Conservation (phyloP, 176 grass and related monocot species). For the Stipa capillata region DNA sequence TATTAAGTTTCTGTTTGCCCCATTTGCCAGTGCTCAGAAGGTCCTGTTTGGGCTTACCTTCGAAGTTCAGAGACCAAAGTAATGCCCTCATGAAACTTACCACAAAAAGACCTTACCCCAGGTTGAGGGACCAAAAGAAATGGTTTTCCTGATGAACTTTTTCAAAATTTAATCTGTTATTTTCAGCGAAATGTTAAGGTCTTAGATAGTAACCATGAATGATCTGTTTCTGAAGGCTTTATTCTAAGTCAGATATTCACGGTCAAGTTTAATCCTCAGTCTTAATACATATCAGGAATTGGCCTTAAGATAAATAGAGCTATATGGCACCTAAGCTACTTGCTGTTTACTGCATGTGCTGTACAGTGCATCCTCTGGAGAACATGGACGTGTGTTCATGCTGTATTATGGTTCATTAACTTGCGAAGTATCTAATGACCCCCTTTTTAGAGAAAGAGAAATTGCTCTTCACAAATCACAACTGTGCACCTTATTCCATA, state of each 20-base stretch:
- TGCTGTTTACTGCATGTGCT: background rate
- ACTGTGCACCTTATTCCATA: background rate
- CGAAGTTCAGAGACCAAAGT: conserved; percentile 9
- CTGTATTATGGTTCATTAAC: background rate
- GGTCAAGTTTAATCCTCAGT: background rate
- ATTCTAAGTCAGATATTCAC: background rate
- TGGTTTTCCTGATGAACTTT: background rate
- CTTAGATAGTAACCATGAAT: background rate
- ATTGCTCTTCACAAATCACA: background rate
- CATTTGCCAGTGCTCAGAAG: background rate
- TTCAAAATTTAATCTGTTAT: background rate
- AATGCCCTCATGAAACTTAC: background rate
- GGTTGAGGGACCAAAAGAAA: background rate
- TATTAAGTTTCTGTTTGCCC: background rate
- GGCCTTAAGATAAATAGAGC: background rate
- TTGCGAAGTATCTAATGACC: background rate
- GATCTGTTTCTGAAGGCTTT: background rate
- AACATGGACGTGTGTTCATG: background rate
- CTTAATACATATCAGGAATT: background rate
- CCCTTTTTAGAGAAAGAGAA: background rate
- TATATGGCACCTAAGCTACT: background rate
- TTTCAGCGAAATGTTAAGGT: background rate
- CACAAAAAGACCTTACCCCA: background rate
- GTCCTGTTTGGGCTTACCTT: background rate
- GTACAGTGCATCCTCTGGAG: background rate